A percentile compares a stretch with the other conserved stretches of the same genome.
These are phyloP conservation scores for Entonaema liquescens DNA, from an alignment of 495 filamentous ascomycete species.

Conservation along the genomic window DNA sequence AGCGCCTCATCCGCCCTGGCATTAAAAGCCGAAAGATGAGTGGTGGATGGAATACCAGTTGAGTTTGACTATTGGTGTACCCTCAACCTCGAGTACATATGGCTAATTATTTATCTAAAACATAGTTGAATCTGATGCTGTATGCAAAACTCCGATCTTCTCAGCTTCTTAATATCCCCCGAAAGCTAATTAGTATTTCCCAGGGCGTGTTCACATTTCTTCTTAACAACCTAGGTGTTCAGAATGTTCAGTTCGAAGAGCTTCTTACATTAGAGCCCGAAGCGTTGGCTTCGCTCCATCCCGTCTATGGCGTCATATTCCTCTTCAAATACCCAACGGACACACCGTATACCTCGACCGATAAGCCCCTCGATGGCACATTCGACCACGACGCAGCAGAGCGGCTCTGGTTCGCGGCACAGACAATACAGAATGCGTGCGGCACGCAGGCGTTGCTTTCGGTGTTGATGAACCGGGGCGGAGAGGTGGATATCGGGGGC, in stretches of 20 bases:
- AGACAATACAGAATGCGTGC: slow-evolving; percentile 99
- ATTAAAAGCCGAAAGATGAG: slow-evolving; percentile 56
- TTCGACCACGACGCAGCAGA: slow-evolving; percentile 80
- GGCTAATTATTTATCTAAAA: slow-evolving; percentile 53
- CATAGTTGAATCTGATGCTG: slow-evolving; percentile 93
- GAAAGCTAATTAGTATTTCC: slow-evolving; percentile 20
- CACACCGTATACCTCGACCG: slow-evolving; percentile 64
- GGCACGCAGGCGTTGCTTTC: slow-evolving; percentile 95
- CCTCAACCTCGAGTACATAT: background rate
- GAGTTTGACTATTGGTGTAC: slow-evolving; percentile 32
- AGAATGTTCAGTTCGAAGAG: slow-evolving; percentile 96
- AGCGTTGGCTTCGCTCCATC: slow-evolving; percentile 77
- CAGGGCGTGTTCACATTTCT: slow-evolving; percentile 98
- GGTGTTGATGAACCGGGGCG: slow-evolving; percentile 86
- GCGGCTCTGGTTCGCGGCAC: slow-evolving; percentile 90
- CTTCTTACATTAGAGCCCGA: slow-evolving; percentile 88
- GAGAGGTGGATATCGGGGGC: slow-evolving; percentile 62
- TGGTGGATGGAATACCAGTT: slow-evolving; percentile 68
- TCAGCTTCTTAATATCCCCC: background rate
- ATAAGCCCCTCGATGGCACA: slow-evolving; percentile 75
- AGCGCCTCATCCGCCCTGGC: slow-evolving; percentile 32
- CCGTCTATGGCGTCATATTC: slow-evolving; percentile 97
- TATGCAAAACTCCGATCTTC: slow-evolving; percentile 51
- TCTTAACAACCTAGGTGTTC: slow-evolving; percentile 87
- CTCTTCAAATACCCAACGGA: slow-evolving; percentile 97